Evolutionary conservation across 1,284 basidiomycete species (phyloP).

Genomic region (Moesziomyces sp.): DNA sequence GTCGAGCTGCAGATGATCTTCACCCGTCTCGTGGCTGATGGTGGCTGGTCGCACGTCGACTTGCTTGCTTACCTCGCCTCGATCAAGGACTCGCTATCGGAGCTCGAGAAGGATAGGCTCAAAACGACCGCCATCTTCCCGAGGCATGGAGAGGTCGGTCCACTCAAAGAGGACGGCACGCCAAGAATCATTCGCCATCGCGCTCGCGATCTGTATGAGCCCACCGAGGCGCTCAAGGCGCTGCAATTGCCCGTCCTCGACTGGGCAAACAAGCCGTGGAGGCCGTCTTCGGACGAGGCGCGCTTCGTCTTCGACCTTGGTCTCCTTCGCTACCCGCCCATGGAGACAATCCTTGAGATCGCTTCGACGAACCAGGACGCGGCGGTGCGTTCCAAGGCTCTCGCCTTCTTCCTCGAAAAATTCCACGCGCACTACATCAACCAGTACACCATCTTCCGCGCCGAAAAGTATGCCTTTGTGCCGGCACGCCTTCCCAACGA

Average conservation of each 20-base stretch:
- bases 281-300: conserved; percentile 71
- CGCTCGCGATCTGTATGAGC: conserved; percentile 76
- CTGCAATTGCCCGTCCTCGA: conserved; percentile 85
- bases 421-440: conserved; percentile 52
- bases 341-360: conserved; percentile 72
- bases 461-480: conserved; percentile 75
- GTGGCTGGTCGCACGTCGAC: conserved; percentile 69
- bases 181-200: conserved; percentile 54
- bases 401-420: conserved; percentile 62
- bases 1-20: conserved; percentile 74
- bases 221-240: conserved; percentile 77
- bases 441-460: conserved; percentile 47
- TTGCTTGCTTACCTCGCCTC: conserved; percentile 76
- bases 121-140: conserved; percentile 82
- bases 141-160: conserved; percentile 71
- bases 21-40: conserved; percentile 68
- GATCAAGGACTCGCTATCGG: conserved; percentile 78
- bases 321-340: conserved; percentile 77
- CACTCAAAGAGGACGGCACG: conserved; percentile 56
- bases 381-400: conserved; percentile 43
- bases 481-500: conserved; percentile 72
- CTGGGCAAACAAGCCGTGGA: conserved; percentile 76
- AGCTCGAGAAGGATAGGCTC: conserved; percentile 79
- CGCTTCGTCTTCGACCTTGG: conserved; percentile 85
- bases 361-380: conserved; percentile 40